Evolutionary conservation across 1,284 basidiomycete genomes (phyloP), one percentile per base, ranked within the genome.

Genomic region (Gomphus bonarii): DNA sequence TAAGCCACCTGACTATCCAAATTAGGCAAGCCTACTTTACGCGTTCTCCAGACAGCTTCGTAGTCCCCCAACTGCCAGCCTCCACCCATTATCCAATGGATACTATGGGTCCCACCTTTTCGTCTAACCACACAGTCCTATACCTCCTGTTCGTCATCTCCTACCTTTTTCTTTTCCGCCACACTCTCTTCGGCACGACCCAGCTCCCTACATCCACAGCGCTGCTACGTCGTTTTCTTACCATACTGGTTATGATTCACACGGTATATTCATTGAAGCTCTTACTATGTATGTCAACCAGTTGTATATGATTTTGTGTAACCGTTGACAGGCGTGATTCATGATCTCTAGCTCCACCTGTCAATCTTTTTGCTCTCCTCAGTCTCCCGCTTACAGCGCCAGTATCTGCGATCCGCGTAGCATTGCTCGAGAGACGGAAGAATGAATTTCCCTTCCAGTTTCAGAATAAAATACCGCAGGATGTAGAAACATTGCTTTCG

Each of bases 331-430:
- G 18, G 5, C n/a, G 16, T 20, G 16, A 18, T 42, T 14, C 18
- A 18, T 42, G 18, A 5, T 4, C 14, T 50, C 25, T 36, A 55
- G 54, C 47, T 38, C 75, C 74, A 54, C 83, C 85, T 6, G 73
- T 74, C 35, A 88, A 88, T 64, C 63, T 89, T 31, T 89, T 87
- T 66, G 71, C 70, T 28, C 64, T 70, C 2, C 70, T 88, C 18
- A 64, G 69, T 4, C 66, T 87, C 50, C 79, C 83, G 0, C 62
- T 85, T 51, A 80, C 74, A 57, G 73, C 74, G 3, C 73, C 82
- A 0, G 70, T 76, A 25, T 78, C 83, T 30, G 62, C 63, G 10
- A 75, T 89, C 50, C 77, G 75, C 25, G 68, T 70, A 5, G 58
- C 75, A 6, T 65, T 87, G 25, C 61, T 76, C 1, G 65, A 67